These are phyloP conservation scores for Lithospermum erythrorhizon DNA, from an alignment of 257 asterid species.

Conservation along the genomic window DNA sequence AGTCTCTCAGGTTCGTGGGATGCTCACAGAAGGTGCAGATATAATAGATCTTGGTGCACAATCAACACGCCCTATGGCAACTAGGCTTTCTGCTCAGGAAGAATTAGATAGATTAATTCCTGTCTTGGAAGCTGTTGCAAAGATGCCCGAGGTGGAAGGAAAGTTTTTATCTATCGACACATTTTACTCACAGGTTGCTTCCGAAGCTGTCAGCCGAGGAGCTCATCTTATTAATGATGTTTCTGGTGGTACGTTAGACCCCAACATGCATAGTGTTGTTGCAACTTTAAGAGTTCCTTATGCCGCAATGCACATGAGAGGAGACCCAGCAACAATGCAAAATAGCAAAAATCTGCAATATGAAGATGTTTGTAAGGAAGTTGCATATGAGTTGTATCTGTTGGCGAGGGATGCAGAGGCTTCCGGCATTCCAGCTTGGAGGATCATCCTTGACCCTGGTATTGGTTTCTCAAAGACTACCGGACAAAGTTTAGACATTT, in stretches of 20 bases:
- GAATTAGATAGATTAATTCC: constrained; percentile 77
- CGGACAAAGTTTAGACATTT: constrained; percentile 59
- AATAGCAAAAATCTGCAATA: constrained; percentile 45
- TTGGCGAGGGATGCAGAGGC: constrained; percentile 60
- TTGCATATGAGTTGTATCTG: constrained; percentile 44
- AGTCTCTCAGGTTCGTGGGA: constrained; percentile 43
- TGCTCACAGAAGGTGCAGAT: constrained; percentile 72
- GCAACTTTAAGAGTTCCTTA: constrained; percentile 62
- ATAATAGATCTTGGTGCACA: constrained; percentile 90
- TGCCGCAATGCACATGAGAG: constrained; percentile 83
- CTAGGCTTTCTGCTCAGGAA: constrained; percentile 55
- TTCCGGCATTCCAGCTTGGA: constrained; percentile 90
- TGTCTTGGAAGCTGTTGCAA: constrained; percentile 50
- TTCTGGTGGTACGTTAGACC: constrained; percentile 63
- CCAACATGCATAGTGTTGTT: constrained; percentile 39
- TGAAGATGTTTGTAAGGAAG: constrained; percentile 47
- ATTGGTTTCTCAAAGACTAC: constrained; percentile 87
- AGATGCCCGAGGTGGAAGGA: constrained; percentile 72
- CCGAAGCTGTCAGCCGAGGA: constrained; percentile 61
- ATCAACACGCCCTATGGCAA: constrained; percentile 87
- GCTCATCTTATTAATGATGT: constrained; percentile 76
- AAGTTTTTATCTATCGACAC: constrained; percentile 77
- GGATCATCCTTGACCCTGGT: constrained; percentile 79
- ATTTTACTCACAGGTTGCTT: constrained; percentile 66
- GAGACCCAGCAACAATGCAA: constrained; percentile 86